A percentile compares a stretch with the other conserved stretches of the same genome.
Conservation (phyloP, 2,329 filamentous ascomycete species). For the Catunica adiposa region DNA sequence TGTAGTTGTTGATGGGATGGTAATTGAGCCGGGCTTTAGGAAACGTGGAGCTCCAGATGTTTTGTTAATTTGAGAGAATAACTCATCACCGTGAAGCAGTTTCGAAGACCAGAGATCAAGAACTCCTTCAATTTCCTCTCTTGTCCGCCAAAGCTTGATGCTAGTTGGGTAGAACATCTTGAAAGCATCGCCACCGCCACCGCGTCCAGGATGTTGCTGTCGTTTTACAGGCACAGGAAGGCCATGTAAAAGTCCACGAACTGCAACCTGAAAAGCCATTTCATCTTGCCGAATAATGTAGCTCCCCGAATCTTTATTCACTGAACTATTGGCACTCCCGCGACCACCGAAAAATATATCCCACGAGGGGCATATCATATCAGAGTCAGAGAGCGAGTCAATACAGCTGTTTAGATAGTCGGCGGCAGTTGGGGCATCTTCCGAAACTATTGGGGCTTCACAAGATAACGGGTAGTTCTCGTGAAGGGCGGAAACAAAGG, state of each 20-base stretch:
- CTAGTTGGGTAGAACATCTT: slow-evolving; percentile 89
- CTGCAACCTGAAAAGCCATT: slow-evolving; percentile 80
- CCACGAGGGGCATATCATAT: slow-evolving; percentile 63
- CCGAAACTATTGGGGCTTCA: slow-evolving; percentile 30
- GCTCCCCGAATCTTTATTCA: slow-evolving; percentile 39
- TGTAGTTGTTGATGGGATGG: not conserved
- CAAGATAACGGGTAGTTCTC: slow-evolving; percentile 90
- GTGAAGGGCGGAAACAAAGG: slow-evolving; percentile 77
- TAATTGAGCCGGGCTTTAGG: slow-evolving; percentile 1
- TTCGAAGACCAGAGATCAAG: slow-evolving; percentile 53
- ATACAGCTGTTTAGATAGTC: slow-evolving; percentile 76
- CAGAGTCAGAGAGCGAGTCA: slow-evolving; percentile 71
- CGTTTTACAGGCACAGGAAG: slow-evolving; percentile 74
- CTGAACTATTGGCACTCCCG: slow-evolving; percentile 23
- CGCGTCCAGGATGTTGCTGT: slow-evolving; percentile 11
- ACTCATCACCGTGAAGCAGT: slow-evolving; percentile 37
- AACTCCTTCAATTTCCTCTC: slow-evolving; percentile 63
- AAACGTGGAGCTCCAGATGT: slow-evolving; percentile 27
- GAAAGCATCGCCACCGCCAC: slow-evolving; percentile 38
- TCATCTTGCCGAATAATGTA: slow-evolving; percentile 82
- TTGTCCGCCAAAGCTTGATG: slow-evolving; percentile 65
- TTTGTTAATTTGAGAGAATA: slow-evolving; percentile 28
- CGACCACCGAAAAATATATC: slow-evolving; percentile 48
- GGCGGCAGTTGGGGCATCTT: slow-evolving; percentile 36
- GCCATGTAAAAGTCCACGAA: slow-evolving; percentile 69